Evolutionary conservation across 129 eudicot species (phyloP).

Genomic region (Chrysanthemum makinoi): DNA sequence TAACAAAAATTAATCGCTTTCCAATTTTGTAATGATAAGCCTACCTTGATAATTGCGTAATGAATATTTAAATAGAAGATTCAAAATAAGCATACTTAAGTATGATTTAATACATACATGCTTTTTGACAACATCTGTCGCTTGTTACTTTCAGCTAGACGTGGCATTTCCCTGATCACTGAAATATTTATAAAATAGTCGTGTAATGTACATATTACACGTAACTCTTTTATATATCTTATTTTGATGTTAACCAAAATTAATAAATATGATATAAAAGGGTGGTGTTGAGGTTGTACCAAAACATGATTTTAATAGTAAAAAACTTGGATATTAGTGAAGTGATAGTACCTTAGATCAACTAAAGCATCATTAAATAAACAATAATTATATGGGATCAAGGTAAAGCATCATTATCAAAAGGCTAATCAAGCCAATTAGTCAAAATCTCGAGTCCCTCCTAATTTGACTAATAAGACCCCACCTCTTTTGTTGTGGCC

Average conservation of each 20-base stretch:
- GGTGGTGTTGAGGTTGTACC: conserved; percentile 28
- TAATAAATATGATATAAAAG: conserved; percentile 8
- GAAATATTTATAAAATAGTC: neutral
- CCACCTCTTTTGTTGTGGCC: neutral
- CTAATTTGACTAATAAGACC: neutral
- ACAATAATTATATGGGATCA: conserved; percentile 30
- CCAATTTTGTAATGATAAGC: neutral
- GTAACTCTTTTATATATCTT: neutral
- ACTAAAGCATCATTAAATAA: conserved; percentile 18
- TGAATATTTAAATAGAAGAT: too few relatives aligned
- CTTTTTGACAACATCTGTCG: neutral
- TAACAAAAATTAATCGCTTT: neutral
- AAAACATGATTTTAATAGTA: conserved; percentile 28
- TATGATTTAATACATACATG: neutral
- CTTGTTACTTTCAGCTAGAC: neutral
- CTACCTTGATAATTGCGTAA: too few relatives aligned
- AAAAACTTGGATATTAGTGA: conserved; percentile 16
- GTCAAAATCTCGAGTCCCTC: conserved; percentile 38
- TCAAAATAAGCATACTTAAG: neutral
- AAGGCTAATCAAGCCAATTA: conserved; percentile 27
- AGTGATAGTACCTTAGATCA: conserved; percentile 20
- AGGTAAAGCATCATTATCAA: conserved; percentile 38
- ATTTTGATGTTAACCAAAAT: neutral
- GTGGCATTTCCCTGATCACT: conserved; percentile 14
- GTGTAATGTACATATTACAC: conserved; percentile 2